These are phyloP conservation scores for Russula brevipes DNA, from an alignment of 768 basidiomycete species.

Conservation along the genomic window DNA sequence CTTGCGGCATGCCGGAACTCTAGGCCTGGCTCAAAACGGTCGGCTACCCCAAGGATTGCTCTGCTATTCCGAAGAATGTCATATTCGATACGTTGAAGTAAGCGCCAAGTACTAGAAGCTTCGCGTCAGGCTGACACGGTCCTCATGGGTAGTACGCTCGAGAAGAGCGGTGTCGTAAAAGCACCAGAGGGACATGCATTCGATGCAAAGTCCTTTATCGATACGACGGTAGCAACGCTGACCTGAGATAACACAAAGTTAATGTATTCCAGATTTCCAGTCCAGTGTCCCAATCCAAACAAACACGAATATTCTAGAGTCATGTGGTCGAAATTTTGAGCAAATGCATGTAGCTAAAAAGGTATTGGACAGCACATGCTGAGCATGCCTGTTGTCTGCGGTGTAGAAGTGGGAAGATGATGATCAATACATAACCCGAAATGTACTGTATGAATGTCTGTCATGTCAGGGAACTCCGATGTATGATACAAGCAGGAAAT, in stretches of 20 bases:
- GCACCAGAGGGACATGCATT: conserved; percentile 45
- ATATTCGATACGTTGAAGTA: conserved; percentile 68
- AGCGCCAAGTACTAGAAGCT: conserved; percentile 25
- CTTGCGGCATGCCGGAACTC: not conserved
- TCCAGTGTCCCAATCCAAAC: too few relatives aligned
- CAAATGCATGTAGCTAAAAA: too few relatives aligned
- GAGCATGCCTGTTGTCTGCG: not conserved
- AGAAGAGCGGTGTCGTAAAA: conserved; percentile 71
- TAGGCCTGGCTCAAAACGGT: conserved; percentile 84
- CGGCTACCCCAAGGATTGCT: conserved; percentile 62
- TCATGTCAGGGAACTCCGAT: too few relatives aligned
- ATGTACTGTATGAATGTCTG: not conserved
- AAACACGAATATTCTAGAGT: not conserved
- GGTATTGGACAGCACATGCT: too few relatives aligned
- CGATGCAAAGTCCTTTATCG: conserved; percentile 21
- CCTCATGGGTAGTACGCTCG: conserved; percentile 49
- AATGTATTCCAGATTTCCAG: not conserved
- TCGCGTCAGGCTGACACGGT: not conserved
- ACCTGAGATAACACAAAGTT: conserved; percentile 5
- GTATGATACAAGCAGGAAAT: too few relatives aligned
- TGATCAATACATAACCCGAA: too few relatives aligned
- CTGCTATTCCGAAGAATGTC: conserved; percentile 56
- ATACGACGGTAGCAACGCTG: conserved; percentile 13
- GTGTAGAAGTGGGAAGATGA: too few relatives aligned
- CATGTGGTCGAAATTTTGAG: not conserved